Evolutionary conservation across 2,329 filamentous ascomycete species (phyloP).

Genomic region (Elsinoe batatas): DNA sequence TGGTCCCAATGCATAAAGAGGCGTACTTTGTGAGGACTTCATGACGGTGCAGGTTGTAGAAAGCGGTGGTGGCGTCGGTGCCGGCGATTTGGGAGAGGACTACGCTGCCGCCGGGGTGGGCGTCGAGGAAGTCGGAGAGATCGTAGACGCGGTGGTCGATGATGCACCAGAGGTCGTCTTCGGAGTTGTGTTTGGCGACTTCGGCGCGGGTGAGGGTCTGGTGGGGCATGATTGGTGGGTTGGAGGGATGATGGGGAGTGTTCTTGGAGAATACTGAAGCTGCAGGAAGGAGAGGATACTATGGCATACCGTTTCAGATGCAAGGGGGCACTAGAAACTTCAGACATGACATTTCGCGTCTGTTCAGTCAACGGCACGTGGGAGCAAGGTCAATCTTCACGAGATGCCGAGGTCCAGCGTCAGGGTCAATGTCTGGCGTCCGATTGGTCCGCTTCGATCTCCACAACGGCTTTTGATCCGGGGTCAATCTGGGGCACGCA

Average conservation of each 20-base stretch:
- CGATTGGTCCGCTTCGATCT: not conserved
- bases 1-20: slow-evolving; percentile 62
- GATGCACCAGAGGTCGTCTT: slow-evolving; percentile 71
- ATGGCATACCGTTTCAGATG: not conserved
- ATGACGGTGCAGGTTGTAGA: slow-evolving; percentile 87
- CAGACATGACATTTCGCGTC: not conserved
- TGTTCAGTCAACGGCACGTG: slow-evolving; percentile 4
- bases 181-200: slow-evolving; percentile 65
- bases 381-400: not conserved
- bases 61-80: slow-evolving; percentile 68
- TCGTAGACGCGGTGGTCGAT: slow-evolving; percentile 85
- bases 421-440: not conserved
- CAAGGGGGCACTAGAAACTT: not conserved
- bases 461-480: not conserved
- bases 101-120: slow-evolving; percentile 71
- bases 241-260: no score
- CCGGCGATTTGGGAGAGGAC: slow-evolving; percentile 75
- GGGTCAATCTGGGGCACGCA: not conserved
- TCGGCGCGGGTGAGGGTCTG: slow-evolving; percentile 36
- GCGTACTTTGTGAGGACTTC: slow-evolving; percentile 78
- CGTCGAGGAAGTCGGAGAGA: slow-evolving; percentile 73
- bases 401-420: slow-evolving; percentile 7
- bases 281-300: not conserved
- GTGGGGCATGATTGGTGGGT: not conserved
- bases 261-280: not conserved